These are phyloP conservation scores for Exsudoporus frostii DNA, from an alignment of 768 basidiomycete species.

Conservation along the genomic window DNA sequence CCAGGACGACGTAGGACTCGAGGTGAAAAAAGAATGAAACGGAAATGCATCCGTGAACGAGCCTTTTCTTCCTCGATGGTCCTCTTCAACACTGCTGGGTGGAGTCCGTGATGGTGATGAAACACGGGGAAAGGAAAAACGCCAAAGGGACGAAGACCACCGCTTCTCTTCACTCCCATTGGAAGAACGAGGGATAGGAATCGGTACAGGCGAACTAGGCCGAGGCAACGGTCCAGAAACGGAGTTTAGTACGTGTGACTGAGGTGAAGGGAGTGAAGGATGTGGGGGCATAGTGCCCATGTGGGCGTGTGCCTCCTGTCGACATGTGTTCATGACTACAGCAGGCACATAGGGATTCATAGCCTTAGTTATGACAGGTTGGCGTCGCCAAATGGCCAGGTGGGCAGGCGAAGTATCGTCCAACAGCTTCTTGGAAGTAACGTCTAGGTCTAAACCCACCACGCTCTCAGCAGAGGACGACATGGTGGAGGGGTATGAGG, in stretches of 20 bases:
- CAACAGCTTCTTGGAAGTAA: slow-evolving; percentile 30
- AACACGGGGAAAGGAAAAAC: slow-evolving; percentile 33
- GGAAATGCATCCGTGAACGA: slow-evolving; percentile 44
- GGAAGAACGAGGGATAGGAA: slow-evolving; percentile 27
- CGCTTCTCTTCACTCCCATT: slow-evolving; percentile 33
- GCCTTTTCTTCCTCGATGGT: slow-evolving; percentile 27
- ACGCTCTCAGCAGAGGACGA: slow-evolving; percentile 37
- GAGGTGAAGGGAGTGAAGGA: slow-evolving; percentile 13
- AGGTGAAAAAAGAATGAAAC: slow-evolving; percentile 37
- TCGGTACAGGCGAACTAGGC: slow-evolving; percentile 29
- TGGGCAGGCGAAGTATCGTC: slow-evolving; percentile 31
- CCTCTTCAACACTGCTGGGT: slow-evolving; percentile 20
- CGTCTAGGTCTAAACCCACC: slow-evolving; percentile 31
- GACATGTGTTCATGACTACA: slow-evolving; percentile 28
- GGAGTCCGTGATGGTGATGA: slow-evolving; percentile 29
- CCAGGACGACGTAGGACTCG: slow-evolving; percentile 32
- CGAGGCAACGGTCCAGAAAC: slow-evolving; percentile 20
- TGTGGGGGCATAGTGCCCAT: slow-evolving; percentile 8
- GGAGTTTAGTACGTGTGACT: slow-evolving; percentile 5
- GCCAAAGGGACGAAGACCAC: slow-evolving; percentile 35
- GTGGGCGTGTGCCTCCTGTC: slow-evolving; percentile 18
- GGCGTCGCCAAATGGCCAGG: slow-evolving; percentile 33
- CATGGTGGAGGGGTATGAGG: slow-evolving; percentile 45
- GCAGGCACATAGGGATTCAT: slow-evolving; percentile 26
- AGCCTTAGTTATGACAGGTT: slow-evolving; percentile 23